Evolutionary conservation across 345 rosid genomes (phyloP), one percentile per base, ranked within the genome.

Genomic region (Euphorbia peplus): DNA sequence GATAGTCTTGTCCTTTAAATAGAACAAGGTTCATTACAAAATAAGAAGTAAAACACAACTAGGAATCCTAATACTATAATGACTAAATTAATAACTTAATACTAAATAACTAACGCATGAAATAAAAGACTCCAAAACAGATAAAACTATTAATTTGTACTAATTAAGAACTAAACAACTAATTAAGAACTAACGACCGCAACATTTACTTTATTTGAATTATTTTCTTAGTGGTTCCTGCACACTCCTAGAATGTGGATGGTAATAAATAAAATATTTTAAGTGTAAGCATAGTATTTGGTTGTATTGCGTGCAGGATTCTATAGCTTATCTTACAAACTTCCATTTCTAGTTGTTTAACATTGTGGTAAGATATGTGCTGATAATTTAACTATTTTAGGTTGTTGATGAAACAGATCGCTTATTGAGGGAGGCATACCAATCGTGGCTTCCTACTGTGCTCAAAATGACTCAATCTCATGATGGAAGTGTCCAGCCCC

Each of bases 401-500:
- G 95, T 95, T 73, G 96, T 91, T 69, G 99, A 91, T 81, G 99
- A 95, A 81, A 91, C 97, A 29, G 97, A 95, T 63, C 83, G 99
- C 74, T 72, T 95, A 74, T 95, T 90, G 63, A 87, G 97, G 75
- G 99, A 95, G 76, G 81, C 96, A 41, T 95, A 91, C 79, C 99
- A 95, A 73, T 85, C 96, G 3, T 95, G 99, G 99, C 86, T 95
- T 73, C 96, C 96, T 30, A 83, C 89, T 41, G 96, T 95, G 66
- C 95, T 95, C 80, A 81, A 86, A 61, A 68, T 80, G 64, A 85
- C 95, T 68, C 72, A 67, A 32, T 48, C 85, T 53, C 67, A 74
- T 66, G 63, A 77, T 22, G 78, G 80, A 59, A 76, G 74, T 73
- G 65, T 74, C 42, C 70, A 80, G 78, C 74, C 84, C 70, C 47